Base-by-base conservation (phyloP, 2,329 filamentous ascomycete genomes). In the Laburnicola sp. region DNA sequence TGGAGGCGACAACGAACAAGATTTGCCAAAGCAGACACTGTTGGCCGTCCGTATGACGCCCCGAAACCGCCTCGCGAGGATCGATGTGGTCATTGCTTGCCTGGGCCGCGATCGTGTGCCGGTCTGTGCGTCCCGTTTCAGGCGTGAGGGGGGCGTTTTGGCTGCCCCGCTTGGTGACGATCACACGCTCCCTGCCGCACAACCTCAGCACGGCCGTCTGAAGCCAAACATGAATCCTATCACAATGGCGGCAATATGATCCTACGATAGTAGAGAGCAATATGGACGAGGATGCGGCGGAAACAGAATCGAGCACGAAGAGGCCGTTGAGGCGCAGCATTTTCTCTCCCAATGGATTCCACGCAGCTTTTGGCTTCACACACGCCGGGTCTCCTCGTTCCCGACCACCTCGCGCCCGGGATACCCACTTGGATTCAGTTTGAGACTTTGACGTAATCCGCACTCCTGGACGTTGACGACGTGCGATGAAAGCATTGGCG, bases 401-500 rank as follows among this genome's bases (percentile, higher is more conserved):
- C 6, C 28, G 28, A 30, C 16, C 16, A 16, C 16, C 16, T 16
- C 16, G 16, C 16, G 16, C 16, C 16, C 16, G 16, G 16, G 16
- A 16, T 16, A 16, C 16, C 16, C 26, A 16, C 27, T 46, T 39
- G 21, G 44, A 9, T 37, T 21, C 45, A 47, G 21, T 36, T 28
- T 36, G 30, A 34, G 9, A 16, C 16, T 16, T 16, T 16, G 16
- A 16, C 16, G 16, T 16, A 16, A 16, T 16, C 16, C 16, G 22
- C 36, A 2, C 6, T 21, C 43, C 36, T 45, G 45, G 30, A 27
- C 5, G n/a, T 22, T 45, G 42, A 22, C 31, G 25, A 22, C 34
- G 28, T 39, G 42, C 28, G 39, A 38, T 25, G 16, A 37, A 45
- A 30, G 43, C 43, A 45, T 32, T 32, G 50, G 27, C 52, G 32